These are phyloP conservation scores for Myxozyma geophila DNA, from an alignment of 805 yeast genomes.

Conservation along the genomic window DNA sequence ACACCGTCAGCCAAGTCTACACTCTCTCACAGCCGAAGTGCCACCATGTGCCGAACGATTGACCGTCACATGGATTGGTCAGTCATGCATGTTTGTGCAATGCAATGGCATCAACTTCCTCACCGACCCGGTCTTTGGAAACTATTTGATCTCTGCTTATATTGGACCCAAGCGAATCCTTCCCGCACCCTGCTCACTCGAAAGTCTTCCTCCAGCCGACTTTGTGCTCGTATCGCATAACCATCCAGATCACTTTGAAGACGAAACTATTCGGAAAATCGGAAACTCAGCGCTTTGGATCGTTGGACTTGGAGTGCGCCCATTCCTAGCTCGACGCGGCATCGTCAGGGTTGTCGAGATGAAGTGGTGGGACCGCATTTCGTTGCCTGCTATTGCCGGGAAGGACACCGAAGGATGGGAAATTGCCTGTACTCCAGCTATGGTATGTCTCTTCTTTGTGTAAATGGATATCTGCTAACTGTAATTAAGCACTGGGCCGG, in stretches of 20 bases:
- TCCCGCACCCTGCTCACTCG: slow-evolving; percentile 69
- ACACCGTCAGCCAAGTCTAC: slow-evolving; percentile 9
- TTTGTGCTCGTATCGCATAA: slow-evolving; percentile 85
- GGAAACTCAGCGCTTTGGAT: slow-evolving; percentile 76
- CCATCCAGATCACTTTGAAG: slow-evolving; percentile 93
- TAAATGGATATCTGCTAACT: not conserved
- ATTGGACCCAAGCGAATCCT: slow-evolving; percentile 87
- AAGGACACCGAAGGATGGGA: slow-evolving; percentile 60
- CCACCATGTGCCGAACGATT: slow-evolving; percentile 54
- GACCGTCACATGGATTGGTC: slow-evolving; percentile 90
- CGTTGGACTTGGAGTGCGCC: slow-evolving; percentile 79
- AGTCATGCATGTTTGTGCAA: slow-evolving; percentile 79
- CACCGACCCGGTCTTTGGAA: slow-evolving; percentile 81
- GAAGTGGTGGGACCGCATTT: slow-evolving; percentile 88
- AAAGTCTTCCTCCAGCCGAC: slow-evolving; percentile 69
- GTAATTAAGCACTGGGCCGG: slow-evolving; percentile 90
- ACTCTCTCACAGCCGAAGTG: slow-evolving; percentile 8
- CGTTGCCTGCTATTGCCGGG: slow-evolving; percentile 45
- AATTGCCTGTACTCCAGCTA: slow-evolving; percentile 85
- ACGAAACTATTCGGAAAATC: slow-evolving; percentile 56
- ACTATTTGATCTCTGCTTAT: slow-evolving; percentile 62
- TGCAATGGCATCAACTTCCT: slow-evolving; percentile 72
- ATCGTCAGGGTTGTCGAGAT: slow-evolving; percentile 69
- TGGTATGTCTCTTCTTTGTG: slow-evolving; percentile 36
- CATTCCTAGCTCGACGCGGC: slow-evolving; percentile 62